Percentiles rank a stretch among this genome's conserved stretches.
Evolutionary conservation across 106 monocot species (phyloP).

Genomic region (Ottelia alismoides): DNA sequence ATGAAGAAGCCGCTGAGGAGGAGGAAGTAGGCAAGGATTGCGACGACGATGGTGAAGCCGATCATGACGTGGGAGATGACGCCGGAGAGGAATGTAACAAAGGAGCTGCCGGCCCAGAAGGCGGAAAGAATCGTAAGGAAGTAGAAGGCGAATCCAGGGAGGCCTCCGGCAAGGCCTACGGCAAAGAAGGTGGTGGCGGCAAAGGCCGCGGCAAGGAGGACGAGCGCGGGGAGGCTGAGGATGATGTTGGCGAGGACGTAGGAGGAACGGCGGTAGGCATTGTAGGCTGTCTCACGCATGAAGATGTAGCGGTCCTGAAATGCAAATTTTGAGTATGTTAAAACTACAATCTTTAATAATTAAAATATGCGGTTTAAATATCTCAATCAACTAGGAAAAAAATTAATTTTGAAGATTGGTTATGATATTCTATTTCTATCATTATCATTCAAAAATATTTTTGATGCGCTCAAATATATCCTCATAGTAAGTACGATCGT

Average conservation of each 20-base stretch:
- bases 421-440: too few relatives aligned
- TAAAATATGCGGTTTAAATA: too few relatives aligned
- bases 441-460: too few relatives aligned
- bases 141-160: conserved; percentile 59
- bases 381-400: too few relatives aligned
- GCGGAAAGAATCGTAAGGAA: conserved; percentile 53
- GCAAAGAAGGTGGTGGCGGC: conserved; percentile 77
- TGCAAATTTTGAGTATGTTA: too few relatives aligned
- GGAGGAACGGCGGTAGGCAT: conserved; percentile 81
- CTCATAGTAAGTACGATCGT: too few relatives aligned
- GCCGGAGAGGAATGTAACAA: conserved; percentile 85
- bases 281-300: conserved; percentile 83
- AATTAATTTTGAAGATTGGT: too few relatives aligned
- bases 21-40: conserved; percentile 59
- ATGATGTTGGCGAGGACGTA: conserved; percentile 72
- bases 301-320: conserved; percentile 79
- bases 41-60: conserved; percentile 56
- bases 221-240: conserved; percentile 49
- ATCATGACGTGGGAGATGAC: conserved; percentile 65
- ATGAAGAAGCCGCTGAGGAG: conserved; percentile 93
- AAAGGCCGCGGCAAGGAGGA: conserved; percentile 57
- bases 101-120: conserved; percentile 79
- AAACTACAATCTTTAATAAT: too few relatives aligned
- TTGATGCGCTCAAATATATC: too few relatives aligned
- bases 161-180: conserved; percentile 64